phyloP scores from a whole-genome alignment of 2,329 filamentous ascomycete species.

The Hypomyces rosellus region DNA sequence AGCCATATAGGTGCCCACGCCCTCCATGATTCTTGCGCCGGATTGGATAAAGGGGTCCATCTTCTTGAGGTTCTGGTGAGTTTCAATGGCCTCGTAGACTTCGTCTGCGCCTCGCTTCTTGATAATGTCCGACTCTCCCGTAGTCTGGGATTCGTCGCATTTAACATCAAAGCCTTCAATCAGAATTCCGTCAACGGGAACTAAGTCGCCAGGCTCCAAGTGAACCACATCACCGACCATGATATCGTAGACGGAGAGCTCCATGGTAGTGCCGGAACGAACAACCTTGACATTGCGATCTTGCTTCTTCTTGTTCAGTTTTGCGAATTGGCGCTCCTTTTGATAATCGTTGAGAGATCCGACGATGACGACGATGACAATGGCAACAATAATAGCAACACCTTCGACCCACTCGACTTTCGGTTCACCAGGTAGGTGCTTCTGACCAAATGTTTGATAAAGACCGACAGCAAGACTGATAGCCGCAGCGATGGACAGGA shows the following conservation, averaged over 20 bases:
- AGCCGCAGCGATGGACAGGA: conserved; percentile 63
- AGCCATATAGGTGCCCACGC: conserved; percentile 67
- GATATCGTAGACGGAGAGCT: conserved; percentile 64
- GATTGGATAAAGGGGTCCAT: conserved; percentile 83
- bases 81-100: conserved; percentile 63
- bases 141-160: conserved; percentile 72
- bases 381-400: conserved; percentile 75
- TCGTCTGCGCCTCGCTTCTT: conserved; percentile 62
- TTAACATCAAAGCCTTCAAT: conserved; percentile 69
- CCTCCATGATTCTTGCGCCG: conserved; percentile 70
- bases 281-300: conserved; percentile 66
- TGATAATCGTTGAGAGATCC: conserved; percentile 75
- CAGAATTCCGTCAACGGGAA: conserved; percentile 67
- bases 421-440: conserved; percentile 45
- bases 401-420: conserved; percentile 74
- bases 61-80: conserved; percentile 59
- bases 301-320: conserved; percentile 72
- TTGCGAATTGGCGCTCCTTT: conserved; percentile 74
- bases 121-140: conserved; percentile 72
- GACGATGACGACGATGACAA: conserved; percentile 69
- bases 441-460: conserved; percentile 64
- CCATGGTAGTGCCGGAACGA: conserved; percentile 62
- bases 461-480: conserved; percentile 69
- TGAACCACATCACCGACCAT: conserved; percentile 65
- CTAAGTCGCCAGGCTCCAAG: conserved; percentile 68